Evolutionary conservation across 164 flowering plant genomes (phyloP).

Genomic region (Protea cynaroides): DNA sequence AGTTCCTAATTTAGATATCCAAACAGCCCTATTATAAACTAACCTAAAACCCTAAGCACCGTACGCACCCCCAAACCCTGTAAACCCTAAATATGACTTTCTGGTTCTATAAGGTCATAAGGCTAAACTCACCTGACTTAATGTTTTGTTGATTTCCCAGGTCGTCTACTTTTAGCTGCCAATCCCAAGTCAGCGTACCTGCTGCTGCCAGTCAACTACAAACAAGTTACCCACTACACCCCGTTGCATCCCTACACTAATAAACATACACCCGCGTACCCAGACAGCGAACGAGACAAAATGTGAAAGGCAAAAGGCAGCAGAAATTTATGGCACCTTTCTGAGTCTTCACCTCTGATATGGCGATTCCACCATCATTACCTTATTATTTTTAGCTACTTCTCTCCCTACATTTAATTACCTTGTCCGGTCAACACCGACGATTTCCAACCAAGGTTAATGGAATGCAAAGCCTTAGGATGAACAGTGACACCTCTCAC

Average conservation of each 20-base stretch:
- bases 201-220: slow-evolving; percentile 18
- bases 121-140: slow-evolving; percentile 8
- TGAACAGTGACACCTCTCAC: too few species aligned
- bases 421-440: slow-evolving; percentile 7
- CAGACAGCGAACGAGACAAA: slow-evolving; percentile 2
- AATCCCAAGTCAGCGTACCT: slow-evolving; percentile 4
- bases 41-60: slow-evolving; percentile 4
- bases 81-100: too few species aligned
- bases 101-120: too few species aligned
- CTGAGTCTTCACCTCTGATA: not conserved
- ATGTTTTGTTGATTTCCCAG: slow-evolving; percentile 18
- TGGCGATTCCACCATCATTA: slow-evolving; percentile 26
- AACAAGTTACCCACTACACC: slow-evolving; percentile 18
- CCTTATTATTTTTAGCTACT: slow-evolving; percentile 46
- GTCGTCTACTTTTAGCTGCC: not conserved
- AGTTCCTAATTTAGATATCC: not conserved
- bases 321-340: slow-evolving; percentile 1
- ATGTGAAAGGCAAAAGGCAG: not conserved
- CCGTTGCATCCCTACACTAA: slow-evolving; percentile 8
- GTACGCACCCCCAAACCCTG: slow-evolving; percentile 3
- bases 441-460: too few species aligned
- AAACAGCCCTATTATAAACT: not conserved
- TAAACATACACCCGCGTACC: not conserved
- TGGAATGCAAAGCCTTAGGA: too few species aligned
- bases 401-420: slow-evolving; percentile 11